Evolutionary conservation across 805 yeast genomes (phyloP).

Genomic region (Teunomyces atbi): DNA sequence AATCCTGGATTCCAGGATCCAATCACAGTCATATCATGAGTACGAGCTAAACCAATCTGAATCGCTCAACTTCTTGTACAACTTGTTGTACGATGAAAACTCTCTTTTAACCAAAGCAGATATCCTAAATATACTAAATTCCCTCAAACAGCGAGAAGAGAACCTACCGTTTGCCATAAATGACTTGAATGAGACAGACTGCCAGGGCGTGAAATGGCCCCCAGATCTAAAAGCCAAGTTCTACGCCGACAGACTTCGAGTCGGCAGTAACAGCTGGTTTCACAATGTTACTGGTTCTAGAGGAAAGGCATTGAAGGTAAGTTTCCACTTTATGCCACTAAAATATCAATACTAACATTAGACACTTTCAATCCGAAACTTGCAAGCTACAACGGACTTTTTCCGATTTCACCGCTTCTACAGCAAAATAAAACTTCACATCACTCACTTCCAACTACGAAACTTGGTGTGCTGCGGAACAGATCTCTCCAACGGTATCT

Average conservation of each 20-base stretch:
- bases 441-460: slow-evolving; percentile 58
- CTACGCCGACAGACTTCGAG: slow-evolving; percentile 29
- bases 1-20: not conserved
- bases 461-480: slow-evolving; percentile 45
- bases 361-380: slow-evolving; percentile 1
- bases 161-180: slow-evolving; percentile 26
- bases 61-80: slow-evolving; percentile 39
- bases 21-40: slow-evolving; percentile 6
- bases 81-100: slow-evolving; percentile 36
- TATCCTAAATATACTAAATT: slow-evolving; percentile 33
- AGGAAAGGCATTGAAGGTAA: slow-evolving; percentile 32
- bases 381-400: slow-evolving; percentile 29
- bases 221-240: slow-evolving; percentile 30
- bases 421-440: slow-evolving; percentile 45
- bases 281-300: slow-evolving; percentile 36
- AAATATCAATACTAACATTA: slow-evolving; percentile 3
- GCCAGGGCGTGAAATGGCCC: slow-evolving; percentile 41
- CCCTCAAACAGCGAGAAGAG: slow-evolving; percentile 36
- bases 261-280: slow-evolving; percentile 39
- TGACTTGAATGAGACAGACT: slow-evolving; percentile 16
- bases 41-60: slow-evolving; percentile 39
- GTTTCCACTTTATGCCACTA: slow-evolving; percentile 12
- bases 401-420: slow-evolving; percentile 39
- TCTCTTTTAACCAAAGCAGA: slow-evolving; percentile 35
- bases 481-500: slow-evolving; percentile 33